A percentile compares a stretch with the other conserved stretches of the same genome.
phyloP scores from a whole-genome alignment of 768 basidiomycete genomes.

The Thelephora ganbajun region DNA sequence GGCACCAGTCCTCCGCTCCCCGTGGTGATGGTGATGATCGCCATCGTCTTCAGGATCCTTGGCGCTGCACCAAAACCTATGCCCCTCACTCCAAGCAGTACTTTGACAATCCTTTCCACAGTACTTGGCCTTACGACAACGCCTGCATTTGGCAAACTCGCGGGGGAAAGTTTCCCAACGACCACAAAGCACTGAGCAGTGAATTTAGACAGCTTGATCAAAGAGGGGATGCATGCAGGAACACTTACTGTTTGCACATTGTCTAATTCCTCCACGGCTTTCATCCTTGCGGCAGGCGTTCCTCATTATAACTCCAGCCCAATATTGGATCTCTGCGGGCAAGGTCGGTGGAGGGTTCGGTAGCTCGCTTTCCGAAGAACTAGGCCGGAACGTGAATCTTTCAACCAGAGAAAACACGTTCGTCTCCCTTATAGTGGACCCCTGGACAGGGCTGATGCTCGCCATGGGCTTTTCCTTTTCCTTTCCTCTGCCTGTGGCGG shows the following conservation, averaged over 20 bases:
- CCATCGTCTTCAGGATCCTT: conserved; percentile 34
- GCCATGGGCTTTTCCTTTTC: conserved; percentile 30
- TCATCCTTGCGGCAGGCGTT: conserved; percentile 99
- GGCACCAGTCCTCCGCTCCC: conserved; percentile 4
- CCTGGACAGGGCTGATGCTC: conserved; percentile 9
- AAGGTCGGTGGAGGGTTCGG: conserved; percentile 55
- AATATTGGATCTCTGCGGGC: conserved; percentile 90
- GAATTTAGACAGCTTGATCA: conserved; percentile 4
- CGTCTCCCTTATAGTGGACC: conserved; percentile 34
- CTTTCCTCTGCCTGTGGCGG: conserved; percentile 30
- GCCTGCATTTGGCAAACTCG: conserved; percentile 92
- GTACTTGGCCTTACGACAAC: conserved; percentile 97
- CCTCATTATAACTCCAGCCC: conserved; percentile 99
- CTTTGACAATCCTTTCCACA: conserved; percentile 97
- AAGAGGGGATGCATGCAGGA: not conserved
- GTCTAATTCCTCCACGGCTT: conserved; percentile 78
- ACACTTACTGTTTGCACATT: conserved; percentile 87
- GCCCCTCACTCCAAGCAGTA: conserved; percentile 92
- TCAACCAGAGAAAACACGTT: conserved; percentile 97
- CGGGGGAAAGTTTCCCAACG: conserved; percentile 86
- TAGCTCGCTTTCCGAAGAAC: conserved; percentile 62
- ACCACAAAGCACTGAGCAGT: conserved; percentile 71
- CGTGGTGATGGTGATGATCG: conserved; percentile 11
- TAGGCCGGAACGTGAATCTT: conserved; percentile 89
- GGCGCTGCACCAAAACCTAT: conserved; percentile 86